phyloP scores from a whole-genome alignment of 352 stramenopile species.

The Phytopythium montanum region DNA sequence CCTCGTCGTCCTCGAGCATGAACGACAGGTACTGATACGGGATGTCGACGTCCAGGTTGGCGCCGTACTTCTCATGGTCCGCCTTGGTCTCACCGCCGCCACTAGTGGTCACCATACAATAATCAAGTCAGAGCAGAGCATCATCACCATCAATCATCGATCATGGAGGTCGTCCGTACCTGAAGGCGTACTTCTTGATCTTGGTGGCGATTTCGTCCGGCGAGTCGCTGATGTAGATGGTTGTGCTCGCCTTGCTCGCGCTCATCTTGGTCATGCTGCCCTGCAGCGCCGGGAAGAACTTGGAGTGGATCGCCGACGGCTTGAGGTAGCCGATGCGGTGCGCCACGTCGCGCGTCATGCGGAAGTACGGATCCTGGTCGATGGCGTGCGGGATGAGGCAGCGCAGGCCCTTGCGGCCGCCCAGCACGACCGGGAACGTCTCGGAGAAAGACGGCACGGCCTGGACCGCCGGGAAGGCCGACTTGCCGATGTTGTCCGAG shows the following conservation, averaged over 20 bases:
- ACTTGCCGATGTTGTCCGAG: conserved; percentile 98
- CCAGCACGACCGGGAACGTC: conserved; percentile 93
- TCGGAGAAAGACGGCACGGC: conserved; percentile 97
- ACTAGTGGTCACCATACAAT: conserved; percentile 54
- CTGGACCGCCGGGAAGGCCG: conserved; percentile 98
- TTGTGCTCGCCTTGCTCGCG: conserved; percentile 93
- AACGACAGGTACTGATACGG: conserved; percentile 99
- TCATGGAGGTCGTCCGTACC: conserved; percentile 15
- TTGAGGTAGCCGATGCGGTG: conserved; percentile 96
- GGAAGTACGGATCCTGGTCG: conserved; percentile 99
- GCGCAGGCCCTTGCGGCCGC: conserved; percentile 84
- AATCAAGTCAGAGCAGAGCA: conserved; percentile 33
- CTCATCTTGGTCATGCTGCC: conserved; percentile 99
- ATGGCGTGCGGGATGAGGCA: conserved; percentile 99
- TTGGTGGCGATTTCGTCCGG: conserved; percentile 94
- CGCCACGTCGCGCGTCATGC: conserved; percentile 98
- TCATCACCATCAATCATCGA: background rate
- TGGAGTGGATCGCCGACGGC: conserved; percentile 98
- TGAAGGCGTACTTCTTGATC: conserved; percentile 89
- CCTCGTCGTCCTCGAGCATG: conserved; percentile 99
- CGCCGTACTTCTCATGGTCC: conserved; percentile 97
- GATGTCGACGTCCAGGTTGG: conserved; percentile 98
- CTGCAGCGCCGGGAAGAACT: conserved; percentile 99
- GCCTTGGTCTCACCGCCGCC: conserved; percentile 98
- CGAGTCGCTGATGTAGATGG: conserved; percentile 99